Base-by-base conservation (phyloP, 2,329 filamentous ascomycete genomes). In the Thelonectria rubi region DNA sequence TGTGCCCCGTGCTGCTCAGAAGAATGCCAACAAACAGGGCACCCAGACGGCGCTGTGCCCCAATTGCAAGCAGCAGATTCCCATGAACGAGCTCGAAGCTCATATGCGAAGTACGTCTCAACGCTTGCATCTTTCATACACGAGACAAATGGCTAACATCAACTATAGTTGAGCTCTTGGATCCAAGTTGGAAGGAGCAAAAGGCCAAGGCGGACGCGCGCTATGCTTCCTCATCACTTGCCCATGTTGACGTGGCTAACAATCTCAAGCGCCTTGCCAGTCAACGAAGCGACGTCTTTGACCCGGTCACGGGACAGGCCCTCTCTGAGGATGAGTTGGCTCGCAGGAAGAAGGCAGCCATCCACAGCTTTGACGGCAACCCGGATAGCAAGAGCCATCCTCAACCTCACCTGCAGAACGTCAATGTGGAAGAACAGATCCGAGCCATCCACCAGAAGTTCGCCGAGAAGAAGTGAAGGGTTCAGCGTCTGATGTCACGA, bases 131-230 rank as follows among this genome's bases (percentile, higher is more conserved):
- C 12, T 11, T 21, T 21, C 10, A 24, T 18, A 17, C 21, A 8
- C 24, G 18, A 26, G 24, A 21, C 34, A 2, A 59, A 14, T 12
- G 10, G 65, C 77, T 84, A 76, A 82, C 68, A n/a, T 30, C 26
- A 17, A 18, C 53, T 15, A 80, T 43, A 91, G 91, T 98, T 74
- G 94, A 98, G 78, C 85, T 97, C 48, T 86, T 97, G 61, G 94
- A 98, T 75, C 94, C 94, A 1, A 87, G 91, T 61, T 98, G 94
- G 94, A 97, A 97, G 76, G 94, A 97, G 75, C 94, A 98, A 76
- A 93, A 93, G 69, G 91, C 92, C 60, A 97, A 97, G 76, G 88
- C 92, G 15, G 93, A 97, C 47, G 88, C 91, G 12, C 90, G 94
- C 64, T 92, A 91, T 66, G 87, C 92, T 1, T 94, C 91, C 0